A percentile compares a stretch with the other conserved stretches of the same genome.
phyloP scores from a whole-genome alignment of 805 yeast genomes.

The Saccharomycodes ludwigii region DNA sequence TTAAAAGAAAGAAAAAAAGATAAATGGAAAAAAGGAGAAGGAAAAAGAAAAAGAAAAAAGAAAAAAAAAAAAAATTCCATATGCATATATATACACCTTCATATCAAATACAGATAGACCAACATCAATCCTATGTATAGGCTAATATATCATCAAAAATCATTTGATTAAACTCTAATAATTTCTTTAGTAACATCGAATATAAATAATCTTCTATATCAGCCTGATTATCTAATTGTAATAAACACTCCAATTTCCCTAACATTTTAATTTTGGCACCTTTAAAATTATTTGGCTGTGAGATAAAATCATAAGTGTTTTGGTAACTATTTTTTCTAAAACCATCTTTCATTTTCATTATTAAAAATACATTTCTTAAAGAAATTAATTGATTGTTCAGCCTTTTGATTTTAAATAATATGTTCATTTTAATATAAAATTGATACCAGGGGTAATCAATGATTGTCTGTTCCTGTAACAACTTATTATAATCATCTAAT shows the following conservation, averaged over 20 bases:
- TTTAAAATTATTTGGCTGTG: conserved; percentile 2
- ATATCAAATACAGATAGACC: too few relatives aligned
- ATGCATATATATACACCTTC: too few relatives aligned
- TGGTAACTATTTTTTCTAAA: background rate
- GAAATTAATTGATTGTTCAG: conserved; percentile 41
- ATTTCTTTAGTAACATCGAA: too few relatives aligned
- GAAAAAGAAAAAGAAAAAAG: too few relatives aligned
- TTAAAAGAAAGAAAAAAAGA: too few relatives aligned
- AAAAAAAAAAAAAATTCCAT: too few relatives aligned
- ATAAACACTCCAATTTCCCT: conserved; percentile 3
- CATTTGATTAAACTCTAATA: too few relatives aligned
- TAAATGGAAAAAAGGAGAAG: too few relatives aligned
- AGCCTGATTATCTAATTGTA: too few relatives aligned
- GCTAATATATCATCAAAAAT: too few relatives aligned
- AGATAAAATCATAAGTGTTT: conserved; percentile 1
- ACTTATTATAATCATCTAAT: conserved; percentile 36
- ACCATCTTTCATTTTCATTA: conserved; percentile 1
- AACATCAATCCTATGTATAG: too few relatives aligned
- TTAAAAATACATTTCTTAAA: conserved; percentile 43
- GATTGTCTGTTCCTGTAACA: conserved; percentile 37
- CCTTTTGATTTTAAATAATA: conserved; percentile 44
- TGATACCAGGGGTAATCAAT: conserved; percentile 75
- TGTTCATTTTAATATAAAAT: conserved; percentile 41
- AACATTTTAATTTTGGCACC: conserved; percentile 3
- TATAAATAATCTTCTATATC: too few relatives aligned